Percentiles rank a stretch among this genome's conserved stretches.
Conservation (phyloP, 2,329 filamentous ascomycete species). For the Fusarium goolgardi region DNA sequence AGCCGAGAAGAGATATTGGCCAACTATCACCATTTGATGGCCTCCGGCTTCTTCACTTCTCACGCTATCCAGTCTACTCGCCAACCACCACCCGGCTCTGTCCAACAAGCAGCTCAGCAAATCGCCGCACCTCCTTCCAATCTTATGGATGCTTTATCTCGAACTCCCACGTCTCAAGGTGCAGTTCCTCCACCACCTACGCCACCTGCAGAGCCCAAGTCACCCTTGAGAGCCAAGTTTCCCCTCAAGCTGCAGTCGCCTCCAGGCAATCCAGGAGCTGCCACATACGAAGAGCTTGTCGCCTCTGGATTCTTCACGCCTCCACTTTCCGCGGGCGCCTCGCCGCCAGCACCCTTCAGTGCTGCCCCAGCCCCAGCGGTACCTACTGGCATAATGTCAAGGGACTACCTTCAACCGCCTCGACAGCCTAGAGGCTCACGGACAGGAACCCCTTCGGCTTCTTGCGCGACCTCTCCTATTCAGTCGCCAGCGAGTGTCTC, state of each 20-base stretch:
- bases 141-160: slow-evolving; percentile 28
- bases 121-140: slow-evolving; percentile 13
- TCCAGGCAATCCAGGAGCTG: slow-evolving; percentile 30
- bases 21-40: slow-evolving; percentile 67
- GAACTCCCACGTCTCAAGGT: slow-evolving; percentile 32
- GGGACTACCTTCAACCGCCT: slow-evolving; percentile 35
- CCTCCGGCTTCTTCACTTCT: slow-evolving; percentile 68
- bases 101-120: slow-evolving; percentile 11
- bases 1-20: slow-evolving; percentile 64
- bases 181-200: slow-evolving; percentile 13
- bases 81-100: slow-evolving; percentile 51
- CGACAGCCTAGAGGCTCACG: slow-evolving; percentile 48
- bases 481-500: slow-evolving; percentile 52
- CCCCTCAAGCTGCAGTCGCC: slow-evolving; percentile 23
- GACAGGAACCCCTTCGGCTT: slow-evolving; percentile 39
- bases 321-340: slow-evolving; percentile 33
- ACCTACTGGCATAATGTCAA: slow-evolving; percentile 28
- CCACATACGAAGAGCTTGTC: slow-evolving; percentile 45
- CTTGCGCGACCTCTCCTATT: slow-evolving; percentile 40
- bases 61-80: slow-evolving; percentile 69
- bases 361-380: slow-evolving; percentile 40
- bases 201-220: slow-evolving; percentile 23
- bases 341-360: slow-evolving; percentile 29
- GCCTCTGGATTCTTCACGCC: slow-evolving; percentile 45
- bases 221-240: slow-evolving; percentile 29